Conservation (phyloP, 2,329 filamentous ascomycete genomes). For the Alternaria atra region DNA sequence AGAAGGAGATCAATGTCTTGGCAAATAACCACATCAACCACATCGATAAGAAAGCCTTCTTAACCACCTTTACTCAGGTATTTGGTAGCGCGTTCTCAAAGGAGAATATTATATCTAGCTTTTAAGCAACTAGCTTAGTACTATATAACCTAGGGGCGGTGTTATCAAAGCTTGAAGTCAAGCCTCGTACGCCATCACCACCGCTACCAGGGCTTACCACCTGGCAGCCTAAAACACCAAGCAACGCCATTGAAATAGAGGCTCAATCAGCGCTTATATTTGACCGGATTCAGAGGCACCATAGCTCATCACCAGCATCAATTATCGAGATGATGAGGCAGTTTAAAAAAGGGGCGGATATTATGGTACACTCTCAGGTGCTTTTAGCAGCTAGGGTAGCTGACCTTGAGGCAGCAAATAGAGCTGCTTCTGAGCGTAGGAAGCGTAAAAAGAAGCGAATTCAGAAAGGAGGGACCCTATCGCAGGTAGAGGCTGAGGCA, state of each 20-base stretch:
- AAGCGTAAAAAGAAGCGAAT: too few species aligned
- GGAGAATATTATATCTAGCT: constrained; percentile 34
- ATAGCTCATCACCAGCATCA: too few species aligned
- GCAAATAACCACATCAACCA: constrained; percentile 8
- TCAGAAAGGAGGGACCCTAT: background rate
- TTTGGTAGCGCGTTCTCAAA: constrained; percentile 30
- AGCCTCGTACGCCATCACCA: background rate
- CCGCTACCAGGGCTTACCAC: background rate
- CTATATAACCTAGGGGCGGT: too few species aligned
- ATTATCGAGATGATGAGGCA: too few species aligned
- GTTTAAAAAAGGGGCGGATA: too few species aligned
- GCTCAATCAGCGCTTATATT: background rate
- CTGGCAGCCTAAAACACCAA: background rate
- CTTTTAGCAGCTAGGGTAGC: too few species aligned
- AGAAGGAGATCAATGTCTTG: background rate
- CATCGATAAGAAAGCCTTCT: constrained; percentile 10
- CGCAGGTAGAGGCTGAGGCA: too few species aligned
- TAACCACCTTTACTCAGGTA: constrained; percentile 30
- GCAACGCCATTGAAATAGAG: background rate
- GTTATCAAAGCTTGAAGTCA: background rate
- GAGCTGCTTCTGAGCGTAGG: too few species aligned
- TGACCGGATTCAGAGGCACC: too few species aligned
- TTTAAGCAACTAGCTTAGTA: too few species aligned
- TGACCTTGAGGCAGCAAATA: too few species aligned
- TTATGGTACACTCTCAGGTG: too few species aligned